Conservation (phyloP, 2,329 filamentous ascomycete species). For the Aspergillus piperis region DNA sequence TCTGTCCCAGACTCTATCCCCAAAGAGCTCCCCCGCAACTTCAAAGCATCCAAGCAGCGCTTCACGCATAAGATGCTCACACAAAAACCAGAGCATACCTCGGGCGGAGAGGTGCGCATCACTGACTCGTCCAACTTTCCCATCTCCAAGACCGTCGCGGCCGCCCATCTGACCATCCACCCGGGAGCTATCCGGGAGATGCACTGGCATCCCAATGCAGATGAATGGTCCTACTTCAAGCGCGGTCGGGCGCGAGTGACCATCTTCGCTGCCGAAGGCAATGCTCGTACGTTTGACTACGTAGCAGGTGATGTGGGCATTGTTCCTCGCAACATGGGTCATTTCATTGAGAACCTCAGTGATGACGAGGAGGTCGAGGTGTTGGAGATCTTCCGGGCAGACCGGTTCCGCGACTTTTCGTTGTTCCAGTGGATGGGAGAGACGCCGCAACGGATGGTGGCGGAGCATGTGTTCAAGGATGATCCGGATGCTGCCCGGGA, state of each 20-base stretch:
- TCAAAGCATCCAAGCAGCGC: slow-evolving; percentile 9
- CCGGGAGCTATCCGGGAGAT: slow-evolving; percentile 10
- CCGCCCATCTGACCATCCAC: slow-evolving; percentile 8
- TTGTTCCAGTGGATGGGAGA: slow-evolving; percentile 12
- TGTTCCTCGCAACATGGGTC: slow-evolving; percentile 10
- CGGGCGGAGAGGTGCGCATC: slow-evolving; percentile 8
- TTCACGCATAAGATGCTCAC: slow-evolving; percentile 12
- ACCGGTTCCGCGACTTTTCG: slow-evolving; percentile 8
- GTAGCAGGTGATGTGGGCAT: slow-evolving; percentile 10
- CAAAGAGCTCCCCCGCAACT: slow-evolving; percentile 3
- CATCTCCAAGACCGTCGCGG: slow-evolving; percentile 11
- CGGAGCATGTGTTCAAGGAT: slow-evolving; percentile 9
- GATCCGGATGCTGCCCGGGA: slow-evolving; percentile 6
- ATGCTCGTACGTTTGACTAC: slow-evolving; percentile 9
- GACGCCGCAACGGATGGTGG: slow-evolving; percentile 9
- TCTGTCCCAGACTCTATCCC: neutral
- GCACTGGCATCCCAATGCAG: slow-evolving; percentile 15
- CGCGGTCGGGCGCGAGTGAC: slow-evolving; percentile 9
- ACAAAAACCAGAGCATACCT: neutral
- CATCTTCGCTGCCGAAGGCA: slow-evolving; percentile 7
- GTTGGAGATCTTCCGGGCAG: slow-evolving; percentile 9
- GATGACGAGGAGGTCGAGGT: slow-evolving; percentile 11
- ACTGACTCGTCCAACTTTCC: slow-evolving; percentile 11
- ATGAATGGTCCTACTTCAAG: slow-evolving; percentile 15
- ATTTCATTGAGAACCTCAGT: slow-evolving; percentile 10